These are phyloP conservation scores for Lophium mytilinum DNA, from an alignment of 495 filamentous ascomycete species.

Conservation along the genomic window DNA sequence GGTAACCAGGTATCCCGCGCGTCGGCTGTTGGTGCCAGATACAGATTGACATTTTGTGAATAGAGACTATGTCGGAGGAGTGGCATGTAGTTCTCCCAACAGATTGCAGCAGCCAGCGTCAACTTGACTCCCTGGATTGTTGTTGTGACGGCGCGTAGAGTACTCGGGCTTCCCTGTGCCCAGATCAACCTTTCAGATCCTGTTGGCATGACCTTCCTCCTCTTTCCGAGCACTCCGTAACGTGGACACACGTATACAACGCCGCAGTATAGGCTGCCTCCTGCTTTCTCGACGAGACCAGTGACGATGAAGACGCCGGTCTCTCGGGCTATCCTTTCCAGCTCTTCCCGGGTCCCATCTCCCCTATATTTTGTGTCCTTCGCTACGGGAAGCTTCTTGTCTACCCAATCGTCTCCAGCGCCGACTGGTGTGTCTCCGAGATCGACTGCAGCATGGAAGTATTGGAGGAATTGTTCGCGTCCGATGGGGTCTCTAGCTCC, in stretches of 20 bases:
- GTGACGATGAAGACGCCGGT: conserved; percentile 73
- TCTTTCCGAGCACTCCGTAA: conserved; percentile 68
- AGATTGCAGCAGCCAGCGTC: conserved; percentile 78
- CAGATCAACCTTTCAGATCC: conserved; percentile 77
- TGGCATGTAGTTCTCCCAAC: conserved; percentile 98
- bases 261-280: conserved; percentile 77
- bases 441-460: conserved; percentile 73
- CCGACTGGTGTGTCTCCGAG: conserved; percentile 77
- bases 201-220: conserved; percentile 93
- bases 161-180: conserved; percentile 77
- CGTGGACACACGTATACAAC: conserved; percentile 75
- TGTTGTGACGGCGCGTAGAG: conserved; percentile 73
- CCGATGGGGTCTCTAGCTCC: conserved; percentile 60
- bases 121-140: conserved; percentile 69
- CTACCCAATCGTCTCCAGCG: conserved; percentile 65
- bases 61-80: conserved; percentile 74
- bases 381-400: conserved; percentile 48
- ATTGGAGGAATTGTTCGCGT: conserved; percentile 73
- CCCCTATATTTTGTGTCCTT: conserved; percentile 45
- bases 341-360: conserved; percentile 74
- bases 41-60: conserved; percentile 85
- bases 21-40: conserved; percentile 88
- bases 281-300: conserved; percentile 71
- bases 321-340: conserved; percentile 66
- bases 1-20: conserved; percentile 74